These are phyloP conservation scores for Arabidopsis hybrid DNA, from an alignment of 441 rosid species.

Conservation along the genomic window DNA sequence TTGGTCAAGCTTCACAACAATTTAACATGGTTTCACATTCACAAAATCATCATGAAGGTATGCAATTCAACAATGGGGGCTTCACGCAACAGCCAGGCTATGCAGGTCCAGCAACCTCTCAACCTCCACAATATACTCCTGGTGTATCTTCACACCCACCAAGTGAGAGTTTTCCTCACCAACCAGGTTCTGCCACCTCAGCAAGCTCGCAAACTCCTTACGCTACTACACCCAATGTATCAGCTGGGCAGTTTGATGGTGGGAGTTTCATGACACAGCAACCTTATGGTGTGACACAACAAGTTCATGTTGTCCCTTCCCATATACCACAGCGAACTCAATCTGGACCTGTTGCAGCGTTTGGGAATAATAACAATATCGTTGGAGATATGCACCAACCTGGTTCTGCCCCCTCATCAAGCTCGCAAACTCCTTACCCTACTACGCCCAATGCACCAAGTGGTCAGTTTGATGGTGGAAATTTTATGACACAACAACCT, in stretches of 20 bases:
- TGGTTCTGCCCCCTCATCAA: slow-evolving; percentile 48
- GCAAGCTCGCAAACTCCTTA: slow-evolving; percentile 46
- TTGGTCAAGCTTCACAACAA: slow-evolving; percentile 52
- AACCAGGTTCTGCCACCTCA: slow-evolving; percentile 49
- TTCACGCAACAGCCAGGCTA: slow-evolving; percentile 55
- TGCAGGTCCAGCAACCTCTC: slow-evolving; percentile 44
- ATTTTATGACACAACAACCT: slow-evolving; percentile 50
- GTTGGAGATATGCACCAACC: slow-evolving; percentile 43
- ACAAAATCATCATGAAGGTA: slow-evolving; percentile 45
- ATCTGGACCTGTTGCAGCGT: slow-evolving; percentile 18
- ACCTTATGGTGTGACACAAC: slow-evolving; percentile 31
- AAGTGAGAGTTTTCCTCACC: slow-evolving; percentile 55
- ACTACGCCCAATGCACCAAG: slow-evolving; percentile 45
- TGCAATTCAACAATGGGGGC: slow-evolving; percentile 55
- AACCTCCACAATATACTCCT: slow-evolving; percentile 40
- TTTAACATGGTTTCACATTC: slow-evolving; percentile 45
- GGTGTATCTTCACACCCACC: slow-evolving; percentile 31
- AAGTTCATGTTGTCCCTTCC: slow-evolving; percentile 47
- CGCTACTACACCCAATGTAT: slow-evolving; percentile 44
- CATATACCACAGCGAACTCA: slow-evolving; percentile 50
- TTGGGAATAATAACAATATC: slow-evolving; percentile 14
- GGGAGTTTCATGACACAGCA: slow-evolving; percentile 56
- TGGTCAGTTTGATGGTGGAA: slow-evolving; percentile 51
- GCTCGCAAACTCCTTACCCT: slow-evolving; percentile 46
- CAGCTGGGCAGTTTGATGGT: slow-evolving; percentile 48